Percentiles rank a stretch among this genome's conserved stretches.
Evolutionary conservation across 345 rosid genomes (phyloP).

Genomic region (Luvunga scandens): DNA sequence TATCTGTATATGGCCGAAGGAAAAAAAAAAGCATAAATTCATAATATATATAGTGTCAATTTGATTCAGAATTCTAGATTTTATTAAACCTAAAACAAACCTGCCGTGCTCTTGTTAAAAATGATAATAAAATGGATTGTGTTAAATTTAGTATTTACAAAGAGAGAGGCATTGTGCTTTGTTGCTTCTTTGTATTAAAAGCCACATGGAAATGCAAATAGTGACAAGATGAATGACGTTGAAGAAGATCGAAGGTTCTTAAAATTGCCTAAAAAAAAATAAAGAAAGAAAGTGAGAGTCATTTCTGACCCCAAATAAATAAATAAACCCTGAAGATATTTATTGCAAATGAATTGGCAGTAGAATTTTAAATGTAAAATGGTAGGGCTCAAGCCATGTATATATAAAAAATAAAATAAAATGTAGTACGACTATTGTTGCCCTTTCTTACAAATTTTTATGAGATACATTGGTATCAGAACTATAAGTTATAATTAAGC

Average conservation of each 20-base stretch:
- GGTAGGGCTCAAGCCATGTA: no score
- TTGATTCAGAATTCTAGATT: no score
- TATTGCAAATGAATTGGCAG: not conserved
- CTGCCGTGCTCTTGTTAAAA: not conserved
- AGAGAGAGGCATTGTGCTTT: not conserved
- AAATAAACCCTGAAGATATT: not conserved
- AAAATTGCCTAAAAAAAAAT: no score
- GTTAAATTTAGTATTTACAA: no score
- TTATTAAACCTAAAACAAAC: no score
- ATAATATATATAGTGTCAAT: no score
- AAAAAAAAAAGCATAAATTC: no score
- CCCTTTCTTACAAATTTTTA: no score
- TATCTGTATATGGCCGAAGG: not conserved
- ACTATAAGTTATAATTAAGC: no score
- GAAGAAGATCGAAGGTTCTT: not conserved
- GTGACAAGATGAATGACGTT: not conserved
- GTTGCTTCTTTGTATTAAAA: not conserved
- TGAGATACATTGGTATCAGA: no score
- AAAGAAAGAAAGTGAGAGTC: not conserved
- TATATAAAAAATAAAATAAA: no score
- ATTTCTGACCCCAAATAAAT: not conserved
- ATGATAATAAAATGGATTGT: not conserved
- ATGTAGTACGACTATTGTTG: no score
- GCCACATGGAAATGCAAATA: slow-evolving; percentile 3
- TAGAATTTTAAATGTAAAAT: not conserved